These are phyloP conservation scores for Letharia lupina DNA, from an alignment of 495 filamentous ascomycete species.

Conservation along the genomic window DNA sequence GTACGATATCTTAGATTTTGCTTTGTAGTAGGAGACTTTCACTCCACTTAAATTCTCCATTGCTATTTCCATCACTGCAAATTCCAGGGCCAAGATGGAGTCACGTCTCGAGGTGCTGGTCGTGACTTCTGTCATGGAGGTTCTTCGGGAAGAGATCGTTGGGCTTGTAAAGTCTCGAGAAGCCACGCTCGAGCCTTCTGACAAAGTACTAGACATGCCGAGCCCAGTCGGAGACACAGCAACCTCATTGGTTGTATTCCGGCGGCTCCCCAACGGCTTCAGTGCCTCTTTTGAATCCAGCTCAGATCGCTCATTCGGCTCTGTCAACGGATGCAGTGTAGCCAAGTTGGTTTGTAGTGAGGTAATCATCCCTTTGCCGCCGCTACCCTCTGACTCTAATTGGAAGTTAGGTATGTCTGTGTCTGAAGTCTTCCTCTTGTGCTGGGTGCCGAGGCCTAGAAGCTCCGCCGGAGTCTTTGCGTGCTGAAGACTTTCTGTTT, in stretches of 20 bases:
- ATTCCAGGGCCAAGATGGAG: conserved; percentile 5
- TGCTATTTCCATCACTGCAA: conserved; percentile 10
- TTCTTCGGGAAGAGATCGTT: conserved; percentile 8
- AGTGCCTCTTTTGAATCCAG: conserved; percentile 1
- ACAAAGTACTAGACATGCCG: background rate
- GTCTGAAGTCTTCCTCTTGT: conserved; percentile 1
- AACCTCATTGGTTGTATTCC: conserved; percentile 6
- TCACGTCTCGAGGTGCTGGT: conserved; percentile 9
- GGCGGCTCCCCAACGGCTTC: conserved; percentile 7
- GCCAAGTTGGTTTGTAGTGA: conserved; percentile 10
- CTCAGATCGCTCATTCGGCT: background rate
- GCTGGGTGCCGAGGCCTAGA: background rate
- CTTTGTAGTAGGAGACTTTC: conserved; percentile 8
- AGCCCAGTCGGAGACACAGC: conserved; percentile 6
- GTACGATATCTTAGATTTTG: conserved; percentile 8
- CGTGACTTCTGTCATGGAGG: background rate
- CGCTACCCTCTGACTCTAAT: background rate
- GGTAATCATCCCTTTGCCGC: background rate
- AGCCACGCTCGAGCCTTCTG: conserved; percentile 1
- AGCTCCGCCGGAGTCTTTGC: conserved; percentile 13
- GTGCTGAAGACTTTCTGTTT: background rate
- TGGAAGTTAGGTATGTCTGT: background rate
- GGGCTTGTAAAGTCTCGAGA: conserved; percentile 12
- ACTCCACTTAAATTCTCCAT: conserved; percentile 13
- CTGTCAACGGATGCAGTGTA: background rate